phyloP scores from a whole-genome alignment of 192 early-diverging fungal species.

The Umbelopsis isabellina region DNA sequence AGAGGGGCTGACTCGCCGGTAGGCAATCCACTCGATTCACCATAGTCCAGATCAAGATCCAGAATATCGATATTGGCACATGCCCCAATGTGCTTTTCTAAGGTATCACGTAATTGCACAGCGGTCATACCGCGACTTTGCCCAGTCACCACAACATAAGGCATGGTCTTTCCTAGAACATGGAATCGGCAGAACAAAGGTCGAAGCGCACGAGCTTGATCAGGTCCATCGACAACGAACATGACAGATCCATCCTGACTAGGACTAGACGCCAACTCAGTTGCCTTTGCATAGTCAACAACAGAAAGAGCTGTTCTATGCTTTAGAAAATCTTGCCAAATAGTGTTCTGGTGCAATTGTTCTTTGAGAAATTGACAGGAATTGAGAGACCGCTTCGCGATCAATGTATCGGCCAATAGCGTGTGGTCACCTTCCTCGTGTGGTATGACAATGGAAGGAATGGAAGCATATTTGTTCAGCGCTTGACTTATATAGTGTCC shows the following conservation, averaged over 20 bases:
- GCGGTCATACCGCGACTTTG: conserved; percentile 16
- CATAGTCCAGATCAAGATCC: conserved; percentile 42
- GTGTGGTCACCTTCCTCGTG: conserved; percentile 40
- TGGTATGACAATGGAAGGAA: conserved; percentile 49
- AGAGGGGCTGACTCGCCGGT: conserved; percentile 29
- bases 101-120: conserved; percentile 35
- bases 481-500: conserved; percentile 36
- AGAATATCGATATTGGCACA: conserved; percentile 35
- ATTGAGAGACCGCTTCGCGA: conserved; percentile 37
- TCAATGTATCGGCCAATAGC: conserved; percentile 37
- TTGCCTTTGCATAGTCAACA: not conserved
- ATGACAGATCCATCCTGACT: conserved; percentile 19
- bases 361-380: conserved; percentile 27
- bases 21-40: conserved; percentile 27
- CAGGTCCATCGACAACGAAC: conserved; percentile 26
- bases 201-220: conserved; percentile 31
- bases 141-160: conserved; percentile 33
- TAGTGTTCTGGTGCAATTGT: conserved; percentile 28
- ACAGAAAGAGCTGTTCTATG: conserved; percentile 28
- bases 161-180: conserved; percentile 2
- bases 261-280: not conserved
- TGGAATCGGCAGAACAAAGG: conserved; percentile 42
- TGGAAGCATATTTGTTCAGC: conserved; percentile 41
- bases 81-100: conserved; percentile 15
- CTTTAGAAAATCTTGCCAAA: conserved; percentile 38